Evolutionary conservation across 371 early-diverging fungal genomes (phyloP).

Genomic region (Actinomortierella wolfii): DNA sequence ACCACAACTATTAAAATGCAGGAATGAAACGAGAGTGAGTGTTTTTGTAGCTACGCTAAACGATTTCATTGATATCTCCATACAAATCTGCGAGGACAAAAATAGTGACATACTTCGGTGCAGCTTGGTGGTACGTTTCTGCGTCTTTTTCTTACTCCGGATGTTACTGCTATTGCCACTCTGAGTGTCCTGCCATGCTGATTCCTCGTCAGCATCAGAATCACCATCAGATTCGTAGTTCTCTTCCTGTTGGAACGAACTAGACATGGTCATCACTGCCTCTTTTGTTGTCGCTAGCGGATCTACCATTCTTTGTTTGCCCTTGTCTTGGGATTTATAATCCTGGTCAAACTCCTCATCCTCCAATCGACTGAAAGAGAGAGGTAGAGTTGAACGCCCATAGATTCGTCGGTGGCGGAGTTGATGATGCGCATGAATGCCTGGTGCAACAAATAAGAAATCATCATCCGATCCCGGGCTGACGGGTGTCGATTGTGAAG

Average conservation of each 20-base stretch:
- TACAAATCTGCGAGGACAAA: not conserved
- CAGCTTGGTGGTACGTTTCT: conserved; percentile 35
- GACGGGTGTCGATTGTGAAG: conserved; percentile 32
- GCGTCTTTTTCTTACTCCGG: conserved; percentile 37
- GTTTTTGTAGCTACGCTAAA: no score
- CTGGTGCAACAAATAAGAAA: conserved; percentile 24
- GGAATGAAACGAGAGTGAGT: not conserved
- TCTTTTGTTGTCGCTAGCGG: not conserved
- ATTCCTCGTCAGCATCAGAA: not conserved
- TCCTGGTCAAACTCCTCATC: conserved; percentile 24
- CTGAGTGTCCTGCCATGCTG: conserved; percentile 12
- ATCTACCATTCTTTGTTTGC: no score
- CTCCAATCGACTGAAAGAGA: no score
- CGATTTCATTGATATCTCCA: no score
- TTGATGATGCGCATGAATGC: conserved; percentile 35
- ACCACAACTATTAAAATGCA: conserved; percentile 23
- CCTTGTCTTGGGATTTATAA: conserved; percentile 5
- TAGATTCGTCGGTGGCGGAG: conserved; percentile 9
- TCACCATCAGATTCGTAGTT: not conserved
- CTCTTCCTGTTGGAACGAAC: not conserved
- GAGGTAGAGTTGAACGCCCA: no score
- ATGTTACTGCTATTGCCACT: not conserved
- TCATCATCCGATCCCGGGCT: conserved; percentile 26
- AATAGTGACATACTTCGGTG: conserved; percentile 24
- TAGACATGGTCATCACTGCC: not conserved